A percentile compares a stretch with the other conserved stretches of the same genome.
Conservation (phyloP, 805 yeast species). For the Candida broadrunensis region DNA sequence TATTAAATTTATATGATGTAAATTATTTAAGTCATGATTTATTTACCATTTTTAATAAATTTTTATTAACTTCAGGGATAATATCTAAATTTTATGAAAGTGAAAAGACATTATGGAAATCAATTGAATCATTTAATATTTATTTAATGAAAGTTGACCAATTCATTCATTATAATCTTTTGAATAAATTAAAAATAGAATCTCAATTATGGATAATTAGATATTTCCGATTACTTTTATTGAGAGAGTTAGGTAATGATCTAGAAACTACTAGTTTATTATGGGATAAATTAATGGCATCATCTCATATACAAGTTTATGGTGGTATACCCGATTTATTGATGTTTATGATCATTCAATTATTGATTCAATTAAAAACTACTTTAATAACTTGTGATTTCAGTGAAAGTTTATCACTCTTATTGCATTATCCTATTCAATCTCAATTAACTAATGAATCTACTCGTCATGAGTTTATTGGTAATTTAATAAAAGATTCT, state of each 20-base stretch:
- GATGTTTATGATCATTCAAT: conserved; percentile 38
- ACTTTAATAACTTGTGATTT: conserved; percentile 47
- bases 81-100: conserved; percentile 33
- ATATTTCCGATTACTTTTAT: conserved; percentile 44
- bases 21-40: conserved; percentile 40
- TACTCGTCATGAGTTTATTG: conserved; percentile 15
- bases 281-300: conserved; percentile 50
- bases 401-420: conserved; percentile 46
- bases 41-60: conserved; percentile 40
- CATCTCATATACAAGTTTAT: conserved; percentile 4
- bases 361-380: conserved; percentile 44
- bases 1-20: conserved; percentile 37
- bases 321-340: conserved; percentile 31
- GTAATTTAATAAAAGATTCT: conserved; percentile 31
- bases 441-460: conserved; percentile 11
- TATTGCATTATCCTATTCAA: conserved; percentile 49
- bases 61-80: conserved; percentile 41
- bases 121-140: conserved; percentile 48
- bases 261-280: conserved; percentile 29
- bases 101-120: conserved; percentile 41
- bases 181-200: conserved; percentile 43
- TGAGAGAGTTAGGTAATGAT: conserved; percentile 46
- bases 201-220: conserved; percentile 56
- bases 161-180: conserved; percentile 42
- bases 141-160: conserved; percentile 50